Evolutionary conservation across 495 filamentous ascomycete species (phyloP).

Genomic region (Jackrogersella minutella): DNA sequence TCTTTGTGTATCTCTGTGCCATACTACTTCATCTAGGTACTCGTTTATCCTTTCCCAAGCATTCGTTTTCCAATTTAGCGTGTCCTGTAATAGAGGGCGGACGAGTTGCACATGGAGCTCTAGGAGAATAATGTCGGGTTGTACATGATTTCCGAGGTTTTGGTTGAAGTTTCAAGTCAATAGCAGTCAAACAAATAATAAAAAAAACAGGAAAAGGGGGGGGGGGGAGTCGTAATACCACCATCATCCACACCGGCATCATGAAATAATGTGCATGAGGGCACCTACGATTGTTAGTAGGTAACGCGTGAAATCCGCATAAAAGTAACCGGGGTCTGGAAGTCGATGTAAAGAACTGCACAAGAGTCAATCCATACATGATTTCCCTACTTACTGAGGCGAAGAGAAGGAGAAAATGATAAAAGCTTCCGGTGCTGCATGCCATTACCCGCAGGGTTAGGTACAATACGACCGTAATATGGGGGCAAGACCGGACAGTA

Average conservation of each 20-base stretch:
- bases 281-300: background rate
- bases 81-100: background rate
- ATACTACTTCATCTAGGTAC: background rate
- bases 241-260: background rate
- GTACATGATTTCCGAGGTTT: background rate
- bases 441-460: conserved; percentile 31
- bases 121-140: conserved; percentile 3
- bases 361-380: too few relatives aligned
- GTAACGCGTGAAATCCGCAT: conserved; percentile 16
- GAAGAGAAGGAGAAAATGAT: background rate
- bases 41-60: background rate
- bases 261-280: background rate
- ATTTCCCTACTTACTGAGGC: background rate
- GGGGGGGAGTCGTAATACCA: too few relatives aligned
- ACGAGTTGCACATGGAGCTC: background rate
- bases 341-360: conserved; percentile 17
- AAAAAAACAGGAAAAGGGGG: too few relatives aligned
- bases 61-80: background rate
- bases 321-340: conserved; percentile 13
- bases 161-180: conserved; percentile 1
- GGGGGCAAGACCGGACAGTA: conserved; percentile 5
- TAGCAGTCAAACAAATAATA: conserved; percentile 1
- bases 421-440: conserved; percentile 6
- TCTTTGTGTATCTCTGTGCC: conserved; percentile 7
- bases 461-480: conserved; percentile 16